phyloP scores from a whole-genome alignment of 495 filamentous ascomycete species.

The Darksidea phi region DNA sequence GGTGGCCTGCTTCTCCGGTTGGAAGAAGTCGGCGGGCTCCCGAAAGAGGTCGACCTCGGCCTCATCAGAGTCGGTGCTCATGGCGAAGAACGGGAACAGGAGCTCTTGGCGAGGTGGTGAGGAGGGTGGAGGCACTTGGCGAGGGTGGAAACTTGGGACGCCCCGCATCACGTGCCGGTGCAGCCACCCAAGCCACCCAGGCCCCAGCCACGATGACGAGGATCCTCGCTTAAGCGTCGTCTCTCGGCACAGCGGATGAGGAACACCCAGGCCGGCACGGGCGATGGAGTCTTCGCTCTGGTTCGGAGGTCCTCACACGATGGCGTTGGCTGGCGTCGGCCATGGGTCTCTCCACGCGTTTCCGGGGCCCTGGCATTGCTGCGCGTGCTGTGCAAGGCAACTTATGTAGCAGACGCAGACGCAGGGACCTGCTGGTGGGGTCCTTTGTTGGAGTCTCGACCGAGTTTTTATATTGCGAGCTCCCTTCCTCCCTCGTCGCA shows the following conservation, averaged over 20 bases:
- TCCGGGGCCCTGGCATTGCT: background rate
- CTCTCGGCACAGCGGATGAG: background rate
- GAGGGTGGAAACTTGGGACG: background rate
- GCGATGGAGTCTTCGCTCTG: background rate
- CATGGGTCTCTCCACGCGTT: conserved; percentile 1
- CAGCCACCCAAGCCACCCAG: background rate
- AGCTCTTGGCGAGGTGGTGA: background rate
- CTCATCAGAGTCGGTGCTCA: conserved; percentile 40
- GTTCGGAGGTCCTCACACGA: background rate
- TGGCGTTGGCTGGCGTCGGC: background rate
- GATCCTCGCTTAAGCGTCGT: background rate
- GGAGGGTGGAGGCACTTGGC: background rate
- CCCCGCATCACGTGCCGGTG: conserved; percentile 1
- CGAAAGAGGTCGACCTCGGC: conserved; percentile 60
- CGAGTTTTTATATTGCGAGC: background rate
- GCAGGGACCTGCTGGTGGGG: conserved; percentile 4
- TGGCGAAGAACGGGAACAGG: background rate
- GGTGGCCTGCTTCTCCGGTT: conserved; percentile 66
- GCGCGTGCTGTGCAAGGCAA: background rate
- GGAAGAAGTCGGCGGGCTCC: conserved; percentile 76
- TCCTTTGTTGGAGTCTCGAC: conserved; percentile 8
- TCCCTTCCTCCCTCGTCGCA: background rate
- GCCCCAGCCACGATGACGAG: background rate
- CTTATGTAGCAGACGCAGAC: background rate
- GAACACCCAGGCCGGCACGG: background rate